Conservation (phyloP, 2,329 filamentous ascomycete genomes). For the Alternaria sp. region DNA sequence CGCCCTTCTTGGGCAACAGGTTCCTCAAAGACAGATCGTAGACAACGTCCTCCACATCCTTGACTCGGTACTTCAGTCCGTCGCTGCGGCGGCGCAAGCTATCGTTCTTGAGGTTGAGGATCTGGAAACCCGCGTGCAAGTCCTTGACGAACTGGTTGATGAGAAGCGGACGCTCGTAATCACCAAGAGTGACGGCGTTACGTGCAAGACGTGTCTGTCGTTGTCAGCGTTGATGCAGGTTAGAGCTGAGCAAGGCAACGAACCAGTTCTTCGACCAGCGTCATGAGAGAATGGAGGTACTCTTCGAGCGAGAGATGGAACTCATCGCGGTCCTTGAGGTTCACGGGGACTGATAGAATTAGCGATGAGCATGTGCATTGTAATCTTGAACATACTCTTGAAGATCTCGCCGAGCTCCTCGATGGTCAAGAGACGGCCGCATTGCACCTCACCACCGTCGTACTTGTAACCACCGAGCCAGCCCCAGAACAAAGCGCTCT, state of each 20-base stretch:
- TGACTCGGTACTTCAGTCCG: constrained; percentile 95
- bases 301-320: constrained; percentile 98
- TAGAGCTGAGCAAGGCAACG: neutral
- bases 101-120: constrained; percentile 97
- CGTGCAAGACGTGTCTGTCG: constrained; percentile 78
- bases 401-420: constrained; percentile 84
- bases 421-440: constrained; percentile 77
- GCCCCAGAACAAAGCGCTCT: constrained; percentile 66
- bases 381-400: constrained; percentile 61
- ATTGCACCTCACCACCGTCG: constrained; percentile 58
- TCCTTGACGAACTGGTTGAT: constrained; percentile 96
- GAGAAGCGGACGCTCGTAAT: constrained; percentile 82
- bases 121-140: constrained; percentile 92
- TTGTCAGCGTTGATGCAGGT: constrained; percentile 4
- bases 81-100: constrained; percentile 85
- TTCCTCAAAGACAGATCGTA: constrained; percentile 92
- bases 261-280: constrained; percentile 85
- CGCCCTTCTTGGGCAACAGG: constrained; percentile 60
- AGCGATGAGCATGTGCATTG: constrained; percentile 10
- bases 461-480: constrained; percentile 79
- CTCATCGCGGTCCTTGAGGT: constrained; percentile 84
- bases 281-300: constrained; percentile 87
- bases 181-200: constrained; percentile 91
- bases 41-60: constrained; percentile 97
- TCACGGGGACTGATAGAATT: constrained; percentile 73